Conservation (phyloP, 169 alveolate species). For the Sarcocystis neurona region DNA sequence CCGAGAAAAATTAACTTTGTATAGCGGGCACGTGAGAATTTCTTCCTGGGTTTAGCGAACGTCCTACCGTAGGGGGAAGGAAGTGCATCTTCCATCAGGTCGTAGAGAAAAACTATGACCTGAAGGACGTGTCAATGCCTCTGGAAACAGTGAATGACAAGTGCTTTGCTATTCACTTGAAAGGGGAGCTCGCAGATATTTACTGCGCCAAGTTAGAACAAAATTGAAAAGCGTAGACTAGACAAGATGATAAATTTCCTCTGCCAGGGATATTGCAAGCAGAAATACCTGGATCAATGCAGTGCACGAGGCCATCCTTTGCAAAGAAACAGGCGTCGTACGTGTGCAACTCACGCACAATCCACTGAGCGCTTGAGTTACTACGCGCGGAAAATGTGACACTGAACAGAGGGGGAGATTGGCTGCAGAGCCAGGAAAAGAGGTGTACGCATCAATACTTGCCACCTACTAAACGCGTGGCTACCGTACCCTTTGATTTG, state of each 20-base stretch:
- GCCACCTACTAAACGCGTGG: neutral
- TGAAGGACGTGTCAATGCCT: constrained; percentile 41
- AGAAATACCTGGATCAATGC: constrained; percentile 50
- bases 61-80: neutral
- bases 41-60: neutral
- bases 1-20: neutral
- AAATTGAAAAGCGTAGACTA: neutral
- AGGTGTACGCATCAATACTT: constrained; percentile 12
- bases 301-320: constrained; percentile 46
- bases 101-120: constrained; percentile 19
- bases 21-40: constrained; percentile 36
- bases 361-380: neutral
- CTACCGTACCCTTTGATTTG: neutral
- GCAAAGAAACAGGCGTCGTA: constrained; percentile 59
- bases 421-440: constrained; percentile 60
- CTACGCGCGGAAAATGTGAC: neutral
- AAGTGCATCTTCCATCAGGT: neutral
- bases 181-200: constrained; percentile 16
- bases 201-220: constrained; percentile 44
- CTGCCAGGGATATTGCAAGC: constrained; percentile 32
- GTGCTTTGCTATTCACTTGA: constrained; percentile 27
- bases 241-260: neutral
- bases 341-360: too few species aligned
- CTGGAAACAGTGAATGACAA: constrained; percentile 51
- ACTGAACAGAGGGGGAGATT: constrained; percentile 53